Percentiles rank a stretch among this genome's conserved stretches.
These are phyloP conservation scores for Pyricularia pennisetigena DNA, from an alignment of 2,329 filamentous ascomycete species.

Conservation along the genomic window DNA sequence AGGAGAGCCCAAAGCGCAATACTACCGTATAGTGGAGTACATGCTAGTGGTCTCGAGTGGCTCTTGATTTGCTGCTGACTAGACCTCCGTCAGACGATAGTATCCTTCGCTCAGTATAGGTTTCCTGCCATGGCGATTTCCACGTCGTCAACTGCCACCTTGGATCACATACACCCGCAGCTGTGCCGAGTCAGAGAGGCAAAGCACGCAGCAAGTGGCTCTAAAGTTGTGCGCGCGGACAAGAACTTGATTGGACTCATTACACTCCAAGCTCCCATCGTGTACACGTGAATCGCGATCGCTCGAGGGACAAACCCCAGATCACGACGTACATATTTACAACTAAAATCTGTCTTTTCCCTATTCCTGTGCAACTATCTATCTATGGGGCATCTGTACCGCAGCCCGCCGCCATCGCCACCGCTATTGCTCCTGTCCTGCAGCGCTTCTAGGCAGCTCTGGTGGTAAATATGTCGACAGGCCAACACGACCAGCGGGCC, in stretches of 20 bases:
- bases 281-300: neutral
- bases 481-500: slow-evolving; percentile 59
- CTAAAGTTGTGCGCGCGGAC: neutral
- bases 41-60: neutral
- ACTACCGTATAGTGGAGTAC: neutral
- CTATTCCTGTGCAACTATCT: slow-evolving; percentile 17
- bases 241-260: neutral
- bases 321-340: neutral
- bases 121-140: neutral
- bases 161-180: neutral
- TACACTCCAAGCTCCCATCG: neutral
- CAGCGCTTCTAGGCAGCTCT: slow-evolving; percentile 57
- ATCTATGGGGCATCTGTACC: slow-evolving; percentile 48
- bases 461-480: slow-evolving; percentile 63
- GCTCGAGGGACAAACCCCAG: neutral
- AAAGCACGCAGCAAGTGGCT: neutral
- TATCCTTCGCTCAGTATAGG: neutral
- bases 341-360: neutral
- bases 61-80: neutral
- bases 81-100: neutral
- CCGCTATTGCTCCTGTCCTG: slow-evolving; percentile 39
- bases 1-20: neutral
- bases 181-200: neutral
- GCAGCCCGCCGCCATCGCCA: slow-evolving; percentile 29
- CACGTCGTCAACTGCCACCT: neutral